Evolutionary conservation across 495 filamentous ascomycete species (phyloP).

Genomic region (Elasticomyces elasticus): DNA sequence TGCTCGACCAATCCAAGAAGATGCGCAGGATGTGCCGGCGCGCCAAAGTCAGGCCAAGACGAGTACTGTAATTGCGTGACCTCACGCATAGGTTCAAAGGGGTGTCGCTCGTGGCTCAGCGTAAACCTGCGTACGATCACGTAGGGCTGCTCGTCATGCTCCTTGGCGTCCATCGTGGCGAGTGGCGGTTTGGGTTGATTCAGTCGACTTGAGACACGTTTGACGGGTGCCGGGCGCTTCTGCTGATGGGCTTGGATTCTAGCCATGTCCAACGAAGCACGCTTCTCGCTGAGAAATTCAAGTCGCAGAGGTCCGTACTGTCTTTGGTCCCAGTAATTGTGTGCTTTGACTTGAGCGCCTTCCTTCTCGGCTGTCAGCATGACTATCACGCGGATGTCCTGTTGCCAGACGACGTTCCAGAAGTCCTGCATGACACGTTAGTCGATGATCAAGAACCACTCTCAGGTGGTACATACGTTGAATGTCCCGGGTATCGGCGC

Average conservation of each 20-base stretch:
- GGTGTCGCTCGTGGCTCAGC: slow-evolving; percentile 61
- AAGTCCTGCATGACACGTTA: slow-evolving; percentile 53
- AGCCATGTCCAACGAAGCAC: slow-evolving; percentile 58
- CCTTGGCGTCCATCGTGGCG: slow-evolving; percentile 9
- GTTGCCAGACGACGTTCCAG: slow-evolving; percentile 95
- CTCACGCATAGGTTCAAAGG: slow-evolving; percentile 80
- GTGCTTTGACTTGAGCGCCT: slow-evolving; percentile 88
- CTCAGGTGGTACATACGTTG: slow-evolving; percentile 49
- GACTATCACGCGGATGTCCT: slow-evolving; percentile 86
- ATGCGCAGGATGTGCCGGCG: slow-evolving; percentile 78
- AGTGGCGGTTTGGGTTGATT: slow-evolving; percentile 21
- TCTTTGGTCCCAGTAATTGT: slow-evolving; percentile 79
- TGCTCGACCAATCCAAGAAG: slow-evolving; percentile 80
- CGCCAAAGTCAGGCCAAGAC: slow-evolving; percentile 92
- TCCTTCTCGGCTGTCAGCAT: slow-evolving; percentile 95
- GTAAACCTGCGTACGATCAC: slow-evolving; percentile 83
- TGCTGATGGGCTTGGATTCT: slow-evolving; percentile 29
- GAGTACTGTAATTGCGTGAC: slow-evolving; percentile 93
- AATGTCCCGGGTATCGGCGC: slow-evolving; percentile 90
- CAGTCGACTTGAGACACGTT: slow-evolving; percentile 39
- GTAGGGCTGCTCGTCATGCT: slow-evolving; percentile 50
- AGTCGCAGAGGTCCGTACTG: slow-evolving; percentile 74
- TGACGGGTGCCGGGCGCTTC: slow-evolving; percentile 28
- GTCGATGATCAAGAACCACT: slow-evolving; percentile 33
- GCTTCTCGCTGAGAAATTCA: slow-evolving; percentile 66